A percentile compares a stretch with the other conserved stretches of the same genome.
Conservation (phyloP, 768 basidiomycete genomes). For the Bullera alba region DNA sequence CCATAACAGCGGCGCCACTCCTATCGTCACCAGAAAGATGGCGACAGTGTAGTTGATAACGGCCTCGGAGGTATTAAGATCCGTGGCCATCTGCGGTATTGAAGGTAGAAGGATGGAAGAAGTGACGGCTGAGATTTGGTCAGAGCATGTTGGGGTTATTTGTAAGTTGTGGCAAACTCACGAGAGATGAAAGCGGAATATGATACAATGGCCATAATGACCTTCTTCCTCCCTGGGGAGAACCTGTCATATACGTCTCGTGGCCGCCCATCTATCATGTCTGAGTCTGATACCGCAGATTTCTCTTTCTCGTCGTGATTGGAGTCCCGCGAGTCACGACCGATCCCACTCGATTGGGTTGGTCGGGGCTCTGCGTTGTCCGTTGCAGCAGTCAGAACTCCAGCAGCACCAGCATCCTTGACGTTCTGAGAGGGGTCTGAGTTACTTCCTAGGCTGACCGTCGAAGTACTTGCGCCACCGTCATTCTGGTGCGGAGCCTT, state of each 20-base stretch:
- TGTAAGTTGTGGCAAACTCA: conserved; percentile 43
- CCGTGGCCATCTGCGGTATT: conserved; percentile 64
- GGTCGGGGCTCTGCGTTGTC: too few species aligned
- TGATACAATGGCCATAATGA: conserved; percentile 57
- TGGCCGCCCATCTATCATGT: too few species aligned
- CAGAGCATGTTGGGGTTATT: not conserved
- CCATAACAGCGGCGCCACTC: conserved; percentile 53
- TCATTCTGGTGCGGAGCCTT: too few species aligned
- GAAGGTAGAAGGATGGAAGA: conserved; percentile 65
- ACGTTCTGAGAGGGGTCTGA: too few species aligned
- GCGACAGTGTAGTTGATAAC: conserved; percentile 60
- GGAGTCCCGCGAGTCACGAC: too few species aligned
- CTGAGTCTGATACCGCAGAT: too few species aligned
- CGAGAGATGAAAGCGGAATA: conserved; percentile 60
- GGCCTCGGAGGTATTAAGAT: conserved; percentile 56
- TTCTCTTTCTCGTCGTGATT: too few species aligned
- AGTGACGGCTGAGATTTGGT: conserved; percentile 60
- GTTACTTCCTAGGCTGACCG: too few species aligned
- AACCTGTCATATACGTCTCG: conserved; percentile 59
- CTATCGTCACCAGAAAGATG: conserved; percentile 51
- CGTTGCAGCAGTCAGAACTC: too few species aligned
- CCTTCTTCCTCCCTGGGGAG: conserved; percentile 51
- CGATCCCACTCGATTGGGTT: too few species aligned
- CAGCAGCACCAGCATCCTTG: too few species aligned
- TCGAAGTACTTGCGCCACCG: too few species aligned